Evolutionary conservation across 352 stramenopile genomes (phyloP).

Genomic region (Phytophthora pinifolia): DNA sequence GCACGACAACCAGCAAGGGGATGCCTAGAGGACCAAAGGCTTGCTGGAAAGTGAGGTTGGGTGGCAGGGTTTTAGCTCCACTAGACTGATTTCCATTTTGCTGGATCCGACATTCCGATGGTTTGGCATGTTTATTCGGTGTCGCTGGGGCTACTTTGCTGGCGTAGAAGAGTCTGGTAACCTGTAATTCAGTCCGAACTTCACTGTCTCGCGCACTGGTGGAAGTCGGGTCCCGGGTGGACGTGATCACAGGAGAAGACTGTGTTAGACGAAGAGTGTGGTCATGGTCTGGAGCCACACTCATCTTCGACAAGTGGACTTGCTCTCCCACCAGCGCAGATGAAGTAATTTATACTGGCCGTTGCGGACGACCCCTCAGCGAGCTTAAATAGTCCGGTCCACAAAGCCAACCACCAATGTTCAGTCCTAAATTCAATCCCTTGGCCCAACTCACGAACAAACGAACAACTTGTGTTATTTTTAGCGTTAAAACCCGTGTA

Average conservation of each 20-base stretch:
- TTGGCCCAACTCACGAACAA: too few relatives aligned
- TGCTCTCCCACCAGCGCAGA: too few relatives aligned
- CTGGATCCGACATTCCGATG: background rate
- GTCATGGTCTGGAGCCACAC: background rate
- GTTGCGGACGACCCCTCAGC: too few relatives aligned
- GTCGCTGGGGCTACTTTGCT: constrained; percentile 3
- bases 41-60: constrained; percentile 18
- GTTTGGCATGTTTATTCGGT: background rate
- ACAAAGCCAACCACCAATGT: too few relatives aligned
- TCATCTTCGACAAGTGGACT: background rate
- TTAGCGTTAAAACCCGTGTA: too few relatives aligned
- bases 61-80: background rate
- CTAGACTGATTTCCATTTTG: background rate
- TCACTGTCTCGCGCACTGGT: background rate
- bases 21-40: constrained; percentile 23
- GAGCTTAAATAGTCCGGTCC: too few relatives aligned
- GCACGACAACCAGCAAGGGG: constrained; percentile 12
- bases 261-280: constrained; percentile 16
- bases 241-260: background rate
- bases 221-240: background rate
- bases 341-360: too few relatives aligned
- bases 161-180: background rate
- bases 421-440: too few relatives aligned
- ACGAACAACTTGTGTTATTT: too few relatives aligned
- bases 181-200: background rate